Evolutionary conservation across 73 alveolate species (phyloP), one percentile per base, ranked within the genome.

Genomic region (Paramecium pentaurelia): DNA sequence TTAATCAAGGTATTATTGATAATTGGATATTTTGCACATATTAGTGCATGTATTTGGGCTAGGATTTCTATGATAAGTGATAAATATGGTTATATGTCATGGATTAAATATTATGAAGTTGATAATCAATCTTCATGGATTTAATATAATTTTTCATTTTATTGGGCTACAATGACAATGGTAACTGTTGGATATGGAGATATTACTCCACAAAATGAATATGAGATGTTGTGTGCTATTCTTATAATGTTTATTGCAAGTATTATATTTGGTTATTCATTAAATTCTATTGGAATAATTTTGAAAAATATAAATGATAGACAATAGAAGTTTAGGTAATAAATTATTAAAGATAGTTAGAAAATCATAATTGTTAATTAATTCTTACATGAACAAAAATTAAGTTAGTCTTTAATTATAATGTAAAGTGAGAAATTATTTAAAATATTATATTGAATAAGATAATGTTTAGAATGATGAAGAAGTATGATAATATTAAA

Each of bases 201-300:
- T 47, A 80, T 80, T 2, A 42, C 75, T 42, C 91, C 91, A 18
- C 32, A 42, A 4, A 89, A 89, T 89, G 42, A 38, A 42, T 37
- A 45, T 27, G 94, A 89, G 64, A 45, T 89, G 40, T 20, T 73
- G 32, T 49, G 71, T n/a, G 60, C 94, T 25, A 71, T 45, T 2
- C 25, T 89, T 58, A 68, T 89, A 1, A 89, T 89, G 94, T 45
- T 89, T 4, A 71, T 89, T 2, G 47, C 92, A 0, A 71, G 92
- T 71, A 60, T 84, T 58, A 32, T 89, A 64, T 89, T 89, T 71
- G 94, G 88, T 28, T 89, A 71, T 22, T 58, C 94, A 0, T 28
- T 89, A 7, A 89, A 71, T 71, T 89, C 86, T 14, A 89, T 89
- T 47, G 94, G 94, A 32, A 71, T 89, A 11, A 89, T 89, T 8